Conservation (phyloP, 768 basidiomycete genomes). For the Agrocybe chaxingu region DNA sequence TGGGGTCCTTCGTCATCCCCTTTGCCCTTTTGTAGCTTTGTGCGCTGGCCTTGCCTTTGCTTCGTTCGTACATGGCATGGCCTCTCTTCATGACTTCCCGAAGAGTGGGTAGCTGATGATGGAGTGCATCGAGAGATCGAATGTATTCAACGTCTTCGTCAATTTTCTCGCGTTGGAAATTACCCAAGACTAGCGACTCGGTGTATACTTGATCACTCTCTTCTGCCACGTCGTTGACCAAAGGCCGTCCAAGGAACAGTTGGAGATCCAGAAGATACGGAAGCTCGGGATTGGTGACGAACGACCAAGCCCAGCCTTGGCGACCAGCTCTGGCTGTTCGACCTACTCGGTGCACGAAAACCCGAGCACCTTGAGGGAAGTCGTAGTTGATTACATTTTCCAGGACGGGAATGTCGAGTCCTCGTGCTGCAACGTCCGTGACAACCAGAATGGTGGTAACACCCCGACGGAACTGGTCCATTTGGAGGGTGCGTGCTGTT, state of each 20-base stretch:
- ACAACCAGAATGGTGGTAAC: slow-evolving; percentile 85
- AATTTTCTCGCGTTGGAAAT: slow-evolving; percentile 72
- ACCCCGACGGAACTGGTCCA: slow-evolving; percentile 86
- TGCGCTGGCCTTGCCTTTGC: slow-evolving; percentile 84
- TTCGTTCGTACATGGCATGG: slow-evolving; percentile 91
- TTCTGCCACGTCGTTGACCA: slow-evolving; percentile 49
- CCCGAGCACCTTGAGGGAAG: slow-evolving; percentile 89
- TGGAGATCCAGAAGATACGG: slow-evolving; percentile 92
- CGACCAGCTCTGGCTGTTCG: slow-evolving; percentile 94
- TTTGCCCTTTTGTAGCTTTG: slow-evolving; percentile 89
- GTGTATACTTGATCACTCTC: slow-evolving; percentile 63
- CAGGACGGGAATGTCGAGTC: slow-evolving; percentile 95
- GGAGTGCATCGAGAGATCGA: slow-evolving; percentile 56
- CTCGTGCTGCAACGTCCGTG: slow-evolving; percentile 97
- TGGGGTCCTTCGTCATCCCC: slow-evolving; percentile 69
- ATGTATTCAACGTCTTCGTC: slow-evolving; percentile 87
- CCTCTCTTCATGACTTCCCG: slow-evolving; percentile 86
- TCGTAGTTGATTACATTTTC: slow-evolving; percentile 99
- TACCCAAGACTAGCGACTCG: slow-evolving; percentile 74
- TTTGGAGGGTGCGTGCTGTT: slow-evolving; percentile 80
- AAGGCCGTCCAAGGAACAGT: slow-evolving; percentile 81
- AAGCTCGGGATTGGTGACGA: slow-evolving; percentile 81
- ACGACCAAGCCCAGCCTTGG: slow-evolving; percentile 95
- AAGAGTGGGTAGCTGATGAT: slow-evolving; percentile 62
- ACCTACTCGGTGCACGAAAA: slow-evolving; percentile 96